A percentile compares a stretch with the other conserved stretches of the same genome.
Evolutionary conservation across 2,329 filamentous ascomycete genomes (phyloP).

Genomic region (Cladosporium sp.): DNA sequence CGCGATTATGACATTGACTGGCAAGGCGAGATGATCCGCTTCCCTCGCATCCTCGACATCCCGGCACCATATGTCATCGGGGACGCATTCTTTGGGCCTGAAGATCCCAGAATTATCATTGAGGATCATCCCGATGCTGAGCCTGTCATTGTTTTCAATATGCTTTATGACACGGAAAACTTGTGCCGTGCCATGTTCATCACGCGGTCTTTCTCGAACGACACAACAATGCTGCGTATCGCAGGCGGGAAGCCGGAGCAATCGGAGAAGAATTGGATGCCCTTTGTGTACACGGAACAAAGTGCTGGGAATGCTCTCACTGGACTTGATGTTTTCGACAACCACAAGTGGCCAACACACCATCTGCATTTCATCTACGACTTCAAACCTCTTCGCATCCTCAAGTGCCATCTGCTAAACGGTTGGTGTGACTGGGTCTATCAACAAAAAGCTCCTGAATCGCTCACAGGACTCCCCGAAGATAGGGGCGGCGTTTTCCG

Average conservation of each 20-base stretch:
- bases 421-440: background rate
- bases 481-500: background rate
- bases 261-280: constrained; percentile 25
- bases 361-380: background rate
- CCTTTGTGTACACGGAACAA: constrained; percentile 20
- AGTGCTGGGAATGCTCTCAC: constrained; percentile 1
- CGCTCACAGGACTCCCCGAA: background rate
- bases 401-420: constrained; percentile 1
- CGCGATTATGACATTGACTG: constrained; percentile 22
- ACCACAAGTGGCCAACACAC: background rate
- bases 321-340: constrained; percentile 14
- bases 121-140: constrained; percentile 25
- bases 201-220: constrained; percentile 23
- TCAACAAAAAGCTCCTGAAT: background rate
- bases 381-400: background rate
- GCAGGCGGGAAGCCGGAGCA: background rate
- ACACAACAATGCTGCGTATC: constrained; percentile 20
- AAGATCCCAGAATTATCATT: constrained; percentile 25
- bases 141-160: constrained; percentile 27
- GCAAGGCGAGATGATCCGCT: constrained; percentile 18
- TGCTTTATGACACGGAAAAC: constrained; percentile 18
- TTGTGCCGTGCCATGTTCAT: constrained; percentile 23
- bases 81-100: constrained; percentile 20
- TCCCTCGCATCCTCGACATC: constrained; percentile 23
- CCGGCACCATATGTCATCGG: constrained; percentile 17